Base-by-base conservation (phyloP, 2,329 filamentous ascomycete species). In the Plenodomus tracheiphilus region DNA sequence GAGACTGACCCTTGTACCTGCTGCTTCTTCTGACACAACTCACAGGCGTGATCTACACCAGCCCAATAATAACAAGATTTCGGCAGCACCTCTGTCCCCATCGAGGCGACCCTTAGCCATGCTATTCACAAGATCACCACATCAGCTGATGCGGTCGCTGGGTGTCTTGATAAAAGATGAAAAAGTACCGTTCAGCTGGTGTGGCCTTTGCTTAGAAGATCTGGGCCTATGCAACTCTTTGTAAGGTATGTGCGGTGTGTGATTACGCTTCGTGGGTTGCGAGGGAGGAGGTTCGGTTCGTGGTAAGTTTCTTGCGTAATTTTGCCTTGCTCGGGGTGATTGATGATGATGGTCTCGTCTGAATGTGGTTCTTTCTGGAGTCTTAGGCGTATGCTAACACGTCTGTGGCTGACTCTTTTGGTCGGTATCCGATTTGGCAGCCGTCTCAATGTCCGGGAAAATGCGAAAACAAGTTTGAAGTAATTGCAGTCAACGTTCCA, bases 181-280 rank as follows among this genome's bases (percentile, higher is more conserved):
- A 49, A 42, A 49, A 43, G 40, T 41, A 25, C 22, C 22, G 22
- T 5, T 34, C 40, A 41, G 46, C 51, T 45, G 22, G 34, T 46
- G 21, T 41, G 32, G 25, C 32, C 38, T 42, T 47, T 35, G 43
- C 30, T 48, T 47, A 51, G 48, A 43, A 47, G 48, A 46, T 45
- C 37, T 43, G 41, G 43, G 51, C 51, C 47, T 41, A 54, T 43
- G 51, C 47, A 54, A 36, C 42, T 34, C 34, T 28, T 41, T 38
- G 39, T 39, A 10, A 41, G 44, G 18, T 30, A 37, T 25, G 48
- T 47, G 51, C 46, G 51, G 46, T 48, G 34, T 37, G 30, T 37
- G n/a, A 35, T 44, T 41, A 18, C 43, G 30, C 28, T 37, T 22
- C 18, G 41, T 19, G 41, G 17, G 19, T 46, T 39, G 42, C 17